Base-by-base conservation (phyloP, 1,284 basidiomycete genomes). In the Ustilago loliicola region DNA sequence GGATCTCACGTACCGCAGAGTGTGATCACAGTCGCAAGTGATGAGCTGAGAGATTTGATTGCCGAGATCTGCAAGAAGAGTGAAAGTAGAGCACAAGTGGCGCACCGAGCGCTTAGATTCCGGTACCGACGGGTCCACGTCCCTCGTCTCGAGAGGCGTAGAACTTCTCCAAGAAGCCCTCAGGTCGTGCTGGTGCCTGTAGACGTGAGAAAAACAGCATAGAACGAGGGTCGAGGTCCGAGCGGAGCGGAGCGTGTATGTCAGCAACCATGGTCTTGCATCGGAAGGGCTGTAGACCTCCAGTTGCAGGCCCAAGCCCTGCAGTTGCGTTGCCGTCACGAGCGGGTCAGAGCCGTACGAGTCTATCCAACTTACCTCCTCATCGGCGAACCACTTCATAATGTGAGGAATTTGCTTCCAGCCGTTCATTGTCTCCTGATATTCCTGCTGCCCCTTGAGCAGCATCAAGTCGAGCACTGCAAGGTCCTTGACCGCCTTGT, bases 341-440 rank as follows among this genome's bases (percentile, higher is more conserved):
- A 45, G 40, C 40, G 7, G 19, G 11, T 1, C 40, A 17, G 19
- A 7, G 48, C 15, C 25, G 11, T 27, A 4, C 29, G 25, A 10
- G 3, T 50, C 7, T 29, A 13, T 29, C 15, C 23, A 3, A 83
- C 87, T 68, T 66, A 87, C 87, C 84, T 88, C 87, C 72, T 88
- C 88, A 61, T 86, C 81, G 11, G 84, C 80, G 62, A 88, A 88
- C 86, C 84, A 87, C 66, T 86, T 84, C 85, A 87, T 86, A 50
- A 86, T 57, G 72, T 86, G 86, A 21, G 84, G 87, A 79, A 88
- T 87, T 88, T 94, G 93, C 87, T 96, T 96, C 95, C 95, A 98
- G 80, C 90, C 90, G 86, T 98, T 98, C 89, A 97, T 90, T 54
- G 93, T 93, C 89, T 88, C 97, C 89, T 99, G 97, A 86, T 92